Conservation (phyloP, 352 stramenopile genomes). For the Pythium phragmiticola region DNA sequence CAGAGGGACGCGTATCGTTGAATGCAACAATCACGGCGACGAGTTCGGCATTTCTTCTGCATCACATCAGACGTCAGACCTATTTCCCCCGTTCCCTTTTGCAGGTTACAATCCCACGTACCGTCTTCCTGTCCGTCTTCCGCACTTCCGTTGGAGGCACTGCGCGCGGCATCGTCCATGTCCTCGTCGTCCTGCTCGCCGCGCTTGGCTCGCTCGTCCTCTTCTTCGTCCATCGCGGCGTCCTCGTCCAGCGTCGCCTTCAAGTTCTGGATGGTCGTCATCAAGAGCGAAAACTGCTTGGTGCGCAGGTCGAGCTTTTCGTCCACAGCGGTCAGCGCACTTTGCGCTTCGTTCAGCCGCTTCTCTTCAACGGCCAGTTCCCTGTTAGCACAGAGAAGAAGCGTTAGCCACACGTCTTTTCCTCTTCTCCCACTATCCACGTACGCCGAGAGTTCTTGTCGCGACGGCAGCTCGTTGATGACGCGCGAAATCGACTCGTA, state of each 20-base stretch:
- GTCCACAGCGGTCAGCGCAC: slow-evolving; percentile 54
- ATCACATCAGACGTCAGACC: background rate
- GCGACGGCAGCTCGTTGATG: slow-evolving; percentile 79
- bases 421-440: slow-evolving; percentile 14
- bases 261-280: slow-evolving; percentile 84
- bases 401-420: background rate
- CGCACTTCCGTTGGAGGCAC: slow-evolving; percentile 5
- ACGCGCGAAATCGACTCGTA: slow-evolving; percentile 85
- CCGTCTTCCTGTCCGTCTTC: slow-evolving; percentile 27
- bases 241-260: slow-evolving; percentile 79
- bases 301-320: slow-evolving; percentile 60
- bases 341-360: slow-evolving; percentile 50
- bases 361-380: slow-evolving; percentile 65
- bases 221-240: slow-evolving; percentile 49
- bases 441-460: slow-evolving; percentile 54
- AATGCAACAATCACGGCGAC: background rate
- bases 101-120: background rate
- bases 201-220: slow-evolving; percentile 42
- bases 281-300: slow-evolving; percentile 82
- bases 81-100: background rate
- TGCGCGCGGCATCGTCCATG: slow-evolving; percentile 46
- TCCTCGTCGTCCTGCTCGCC: slow-evolving; percentile 60
- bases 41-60: slow-evolving; percentile 17
- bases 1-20: background rate
- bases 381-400: slow-evolving; percentile 15